A percentile compares a stretch with the other conserved stretches of the same genome.
These are phyloP conservation scores for Sequoia sempervirens DNA, from an alignment of 75 land plant genomes.

Conservation along the genomic window DNA sequence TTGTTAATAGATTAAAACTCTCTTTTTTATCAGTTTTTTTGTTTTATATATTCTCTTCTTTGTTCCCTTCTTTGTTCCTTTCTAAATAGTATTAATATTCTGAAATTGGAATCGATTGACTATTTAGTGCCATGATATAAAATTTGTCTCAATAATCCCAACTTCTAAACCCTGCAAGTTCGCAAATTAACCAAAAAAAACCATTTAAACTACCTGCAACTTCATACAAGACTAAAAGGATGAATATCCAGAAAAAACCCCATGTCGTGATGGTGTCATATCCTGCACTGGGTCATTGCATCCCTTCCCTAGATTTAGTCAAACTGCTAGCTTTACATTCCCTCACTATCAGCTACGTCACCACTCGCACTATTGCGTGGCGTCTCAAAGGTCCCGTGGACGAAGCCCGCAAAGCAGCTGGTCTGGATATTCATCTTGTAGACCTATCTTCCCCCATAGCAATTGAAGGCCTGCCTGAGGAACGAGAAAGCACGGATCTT, in stretches of 20 bases:
- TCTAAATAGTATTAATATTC: too few relatives aligned
- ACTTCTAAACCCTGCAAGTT: too few relatives aligned
- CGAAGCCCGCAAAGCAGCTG: too few relatives aligned
- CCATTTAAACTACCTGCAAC: too few relatives aligned
- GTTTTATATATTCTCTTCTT: too few relatives aligned
- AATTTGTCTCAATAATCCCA: too few relatives aligned
- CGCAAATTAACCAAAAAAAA: too few relatives aligned
- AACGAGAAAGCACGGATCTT: not conserved
- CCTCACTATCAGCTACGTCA: conserved; percentile 22
- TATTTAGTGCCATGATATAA: too few relatives aligned
- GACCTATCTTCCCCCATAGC: not conserved
- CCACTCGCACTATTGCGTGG: conserved; percentile 9
- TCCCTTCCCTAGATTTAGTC: conserved; percentile 29
- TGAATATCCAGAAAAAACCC: not conserved
- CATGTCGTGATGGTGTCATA: conserved; percentile 13
- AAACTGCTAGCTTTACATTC: conserved; percentile 19
- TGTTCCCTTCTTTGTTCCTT: too few relatives aligned
- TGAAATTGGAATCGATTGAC: too few relatives aligned
- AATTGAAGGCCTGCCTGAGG: not conserved
- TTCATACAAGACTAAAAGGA: not conserved
- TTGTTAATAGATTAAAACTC: too few relatives aligned
- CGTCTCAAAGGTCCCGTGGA: conserved; percentile 14
- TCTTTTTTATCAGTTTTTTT: too few relatives aligned
- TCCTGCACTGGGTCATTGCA: conserved; percentile 36
- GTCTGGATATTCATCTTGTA: not conserved